phyloP scores from a whole-genome alignment of 352 stramenopile genomes.

The Pythium folliculosum region DNA sequence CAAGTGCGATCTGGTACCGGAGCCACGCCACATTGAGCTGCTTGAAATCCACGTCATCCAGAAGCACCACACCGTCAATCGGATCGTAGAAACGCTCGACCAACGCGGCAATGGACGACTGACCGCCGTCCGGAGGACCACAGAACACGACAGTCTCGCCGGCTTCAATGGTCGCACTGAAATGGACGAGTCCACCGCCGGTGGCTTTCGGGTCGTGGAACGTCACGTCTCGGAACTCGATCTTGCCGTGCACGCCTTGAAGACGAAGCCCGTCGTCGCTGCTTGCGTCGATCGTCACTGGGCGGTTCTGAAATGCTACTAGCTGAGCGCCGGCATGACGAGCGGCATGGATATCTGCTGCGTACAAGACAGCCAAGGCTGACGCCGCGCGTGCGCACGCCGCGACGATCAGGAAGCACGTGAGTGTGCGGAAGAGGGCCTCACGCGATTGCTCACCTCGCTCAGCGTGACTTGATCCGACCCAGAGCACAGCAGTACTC shows the following conservation, averaged over 20 bases:
- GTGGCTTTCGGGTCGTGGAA: background rate
- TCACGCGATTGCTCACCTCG: background rate
- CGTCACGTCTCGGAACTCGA: background rate
- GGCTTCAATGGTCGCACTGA: slow-evolving; percentile 1
- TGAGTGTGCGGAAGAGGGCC: background rate
- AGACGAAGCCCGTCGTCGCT: background rate
- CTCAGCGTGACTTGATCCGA: too few relatives aligned
- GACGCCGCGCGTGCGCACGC: background rate
- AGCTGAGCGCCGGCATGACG: background rate
- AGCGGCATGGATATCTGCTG: background rate
- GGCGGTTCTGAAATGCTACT: background rate
- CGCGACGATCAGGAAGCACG: background rate
- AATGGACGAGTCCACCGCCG: background rate
- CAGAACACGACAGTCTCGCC: background rate
- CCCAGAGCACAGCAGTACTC: too few relatives aligned
- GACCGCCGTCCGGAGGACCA: background rate
- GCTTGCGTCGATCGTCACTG: background rate
- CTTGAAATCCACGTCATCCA: background rate
- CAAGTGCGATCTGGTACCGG: background rate
- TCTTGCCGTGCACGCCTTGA: background rate
- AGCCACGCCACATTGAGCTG: background rate
- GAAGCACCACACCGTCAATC: background rate
- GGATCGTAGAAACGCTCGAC: background rate
- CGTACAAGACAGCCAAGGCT: background rate
- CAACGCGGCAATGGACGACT: background rate